Percentiles rank a stretch among this genome's conserved stretches.
phyloP scores from a whole-genome alignment of 78 protist species.

The Dictyostelium capitatum region DNA sequence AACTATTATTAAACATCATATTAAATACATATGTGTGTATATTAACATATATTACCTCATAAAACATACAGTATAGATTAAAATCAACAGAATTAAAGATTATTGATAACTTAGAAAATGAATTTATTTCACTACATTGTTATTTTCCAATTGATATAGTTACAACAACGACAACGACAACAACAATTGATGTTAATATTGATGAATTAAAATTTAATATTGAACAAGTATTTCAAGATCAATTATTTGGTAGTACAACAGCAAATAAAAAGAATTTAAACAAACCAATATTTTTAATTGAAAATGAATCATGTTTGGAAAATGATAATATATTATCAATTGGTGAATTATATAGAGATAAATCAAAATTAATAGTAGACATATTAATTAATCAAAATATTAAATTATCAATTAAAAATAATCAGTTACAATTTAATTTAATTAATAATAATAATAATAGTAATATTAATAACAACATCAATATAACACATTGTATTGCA shows the following conservation, averaged over 20 bases:
- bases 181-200: not conserved
- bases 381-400: not conserved
- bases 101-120: not conserved
- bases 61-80: not conserved
- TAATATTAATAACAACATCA: no score
- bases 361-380: not conserved
- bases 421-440: not conserved
- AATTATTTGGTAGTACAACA: not conserved
- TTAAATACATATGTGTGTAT: not conserved
- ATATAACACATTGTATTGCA: not conserved
- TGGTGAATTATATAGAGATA: not conserved
- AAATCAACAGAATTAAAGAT: constrained; percentile 17
- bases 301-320: not conserved
- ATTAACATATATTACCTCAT: no score
- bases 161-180: not conserved
- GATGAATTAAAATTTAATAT: not conserved
- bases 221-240: not conserved
- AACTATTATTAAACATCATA: not conserved
- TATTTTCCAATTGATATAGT: constrained; percentile 2
- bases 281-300: not conserved
- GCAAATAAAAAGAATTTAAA: not conserved
- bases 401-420: no score
- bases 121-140: constrained; percentile 1
- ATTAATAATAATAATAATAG: not conserved
- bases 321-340: not conserved